Evolutionary conservation across 2,329 filamentous ascomycete genomes (phyloP), one percentile per base, ranked within the genome.

Genomic region (Penicillium sp.): DNA sequence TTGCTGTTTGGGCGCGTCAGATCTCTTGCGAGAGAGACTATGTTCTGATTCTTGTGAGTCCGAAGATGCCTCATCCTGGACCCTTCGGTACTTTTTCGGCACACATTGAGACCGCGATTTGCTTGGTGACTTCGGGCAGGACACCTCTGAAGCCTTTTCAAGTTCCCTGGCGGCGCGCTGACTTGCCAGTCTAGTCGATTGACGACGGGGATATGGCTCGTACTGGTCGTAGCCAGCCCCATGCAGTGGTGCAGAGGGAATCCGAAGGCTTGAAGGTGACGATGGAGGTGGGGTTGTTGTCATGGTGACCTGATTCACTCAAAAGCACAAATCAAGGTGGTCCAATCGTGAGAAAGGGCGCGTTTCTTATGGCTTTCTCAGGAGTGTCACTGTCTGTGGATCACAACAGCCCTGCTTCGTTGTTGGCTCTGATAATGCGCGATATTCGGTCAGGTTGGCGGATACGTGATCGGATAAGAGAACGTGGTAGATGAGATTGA

Each of bases 221-320:
- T 66, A 70, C 32, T 61, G 53, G 54, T 75, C 70, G 55, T 74
- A 72, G 48, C 64, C 66, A 48, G 71, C 58, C 39, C 73, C 74
- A 65, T 74, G 70, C 47, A 66, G 68, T 43, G 74, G 74, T 49
- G 73, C 72, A 37, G 64, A 61, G 39, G 74, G 74, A 41, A 68
- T 68, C n/a, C 67, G 60, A 46, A 71, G 54, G 26, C 54, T 57
- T 32, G 65, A 63, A 34, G 65, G 57, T 13, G 56, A 59, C 8
- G 54, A 64, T 33, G 67, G 64, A n/a, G 73, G 73, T 47, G 73
- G 73, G 57, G 73, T 75, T 34, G 71, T 67, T 45, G 71, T 67
- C 71, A 74, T 74, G 44, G 47, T 63, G 51, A 45, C 46, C 4
- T 4, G 24, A 40, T 50, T 36, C 44, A 44, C 27, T 38, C 41